phyloP scores from a whole-genome alignment of 139 green algal species.

The Bryopsis sp. region DNA sequence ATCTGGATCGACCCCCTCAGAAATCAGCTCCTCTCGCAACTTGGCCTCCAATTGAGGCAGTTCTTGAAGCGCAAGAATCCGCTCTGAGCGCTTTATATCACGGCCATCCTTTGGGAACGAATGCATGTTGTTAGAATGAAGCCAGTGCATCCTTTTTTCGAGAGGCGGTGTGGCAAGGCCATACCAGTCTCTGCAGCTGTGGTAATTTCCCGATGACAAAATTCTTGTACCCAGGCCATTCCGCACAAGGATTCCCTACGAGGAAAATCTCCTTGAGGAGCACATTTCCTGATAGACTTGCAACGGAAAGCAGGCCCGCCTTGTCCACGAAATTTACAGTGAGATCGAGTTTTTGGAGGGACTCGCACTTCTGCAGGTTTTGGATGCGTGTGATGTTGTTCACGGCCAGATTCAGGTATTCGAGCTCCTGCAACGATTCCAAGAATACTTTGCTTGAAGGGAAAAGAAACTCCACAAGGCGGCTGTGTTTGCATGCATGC shows the following conservation, averaged over 20 bases:
- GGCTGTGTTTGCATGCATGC: background rate
- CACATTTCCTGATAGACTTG: constrained; percentile 25
- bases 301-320: constrained; percentile 29
- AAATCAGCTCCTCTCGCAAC: constrained; percentile 41
- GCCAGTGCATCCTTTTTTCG: background rate
- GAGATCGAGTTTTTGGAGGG: constrained; percentile 78
- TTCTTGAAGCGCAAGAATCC: constrained; percentile 48
- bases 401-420: constrained; percentile 85
- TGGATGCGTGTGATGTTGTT: constrained; percentile 85
- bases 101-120: constrained; percentile 75
- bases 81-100: constrained; percentile 55
- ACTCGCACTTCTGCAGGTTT: constrained; percentile 84
- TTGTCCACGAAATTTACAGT: constrained; percentile 82
- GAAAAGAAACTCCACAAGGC: constrained; percentile 9
- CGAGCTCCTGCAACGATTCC: constrained; percentile 57
- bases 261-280: constrained; percentile 60
- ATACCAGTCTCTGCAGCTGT: constrained; percentile 52
- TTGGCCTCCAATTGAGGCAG: constrained; percentile 35
- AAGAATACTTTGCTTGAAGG: background rate
- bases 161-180: constrained; percentile 11
- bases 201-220: constrained; percentile 74
- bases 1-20: constrained; percentile 46
- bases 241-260: constrained; percentile 79
- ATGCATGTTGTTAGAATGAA: too few species aligned
- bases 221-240: constrained; percentile 63